Evolutionary conservation across 805 yeast genomes (phyloP), one percentile per base, ranked within the genome.

Genomic region (Wickerhamiella siamensis): DNA sequence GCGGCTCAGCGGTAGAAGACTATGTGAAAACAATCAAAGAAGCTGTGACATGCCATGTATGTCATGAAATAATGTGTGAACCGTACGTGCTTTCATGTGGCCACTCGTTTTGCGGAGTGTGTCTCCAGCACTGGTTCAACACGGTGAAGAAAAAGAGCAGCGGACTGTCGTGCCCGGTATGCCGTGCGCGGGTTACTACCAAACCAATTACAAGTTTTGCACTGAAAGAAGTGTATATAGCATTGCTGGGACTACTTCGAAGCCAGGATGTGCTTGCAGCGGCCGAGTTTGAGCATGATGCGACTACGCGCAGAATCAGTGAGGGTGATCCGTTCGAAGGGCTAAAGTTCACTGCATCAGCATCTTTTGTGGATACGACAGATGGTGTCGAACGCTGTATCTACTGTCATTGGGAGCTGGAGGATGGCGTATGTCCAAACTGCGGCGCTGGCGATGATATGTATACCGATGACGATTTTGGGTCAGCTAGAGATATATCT

Each of bases 311-410:
- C 34, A 35, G 6, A 19, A 20, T 8, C 33, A 26, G 16, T 19
- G 16, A 1, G 31, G 14, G 19, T 9, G 22, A 12, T 16, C 27
- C 19, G 35, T 31, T 9, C 31, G 5, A 18, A 36, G 10, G 19
- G 4, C 4, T n/a, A 6, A 14, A 17, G 14, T 16, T 12, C 10
- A 21, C 12, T 5, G 27, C 58, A 62, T 15, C 69, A 75, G 0
- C 51, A 70, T 8, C 31, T 26, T 9, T 12, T 61, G 67, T 6
- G 83, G 77, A 48, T 56, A 54, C 12, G 73, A 74, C 12, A 17
- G 86, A 79, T 51, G 80, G 77, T 4, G 80, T 79, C 4, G 72
- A 75, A 4, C 58, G 84, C 40, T 79, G 87, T 54, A 71, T 76
- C 1, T 61, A 65, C 32, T 79, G 87, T 54, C 77, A 71, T 50